Conservation (phyloP, 768 basidiomycete species). For the Mycena galericulata region DNA sequence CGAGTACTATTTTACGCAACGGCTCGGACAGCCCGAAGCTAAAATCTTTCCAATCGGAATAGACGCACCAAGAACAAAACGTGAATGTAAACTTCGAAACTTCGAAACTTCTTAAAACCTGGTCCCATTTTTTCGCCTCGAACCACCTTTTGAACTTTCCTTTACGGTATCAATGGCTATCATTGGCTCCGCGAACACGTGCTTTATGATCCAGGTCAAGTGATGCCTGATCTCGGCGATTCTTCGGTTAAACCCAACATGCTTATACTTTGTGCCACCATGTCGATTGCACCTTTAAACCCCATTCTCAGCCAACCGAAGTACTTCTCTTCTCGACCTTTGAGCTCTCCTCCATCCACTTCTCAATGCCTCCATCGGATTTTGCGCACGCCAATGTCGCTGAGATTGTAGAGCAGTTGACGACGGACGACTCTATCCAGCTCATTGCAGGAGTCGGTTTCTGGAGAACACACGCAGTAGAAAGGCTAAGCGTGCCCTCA, state of each 20-base stretch:
- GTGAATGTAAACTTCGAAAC: too few species aligned
- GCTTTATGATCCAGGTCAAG: conserved; percentile 5
- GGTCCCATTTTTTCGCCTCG: too few species aligned
- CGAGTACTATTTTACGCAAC: too few species aligned
- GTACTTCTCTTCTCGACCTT: neutral
- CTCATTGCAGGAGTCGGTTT: conserved; percentile 82
- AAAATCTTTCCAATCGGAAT: too few species aligned
- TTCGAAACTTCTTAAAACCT: too few species aligned
- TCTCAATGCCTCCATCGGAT: conserved; percentile 77
- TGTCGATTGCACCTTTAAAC: neutral
- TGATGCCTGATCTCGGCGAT: conserved; percentile 24
- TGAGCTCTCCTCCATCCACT: too few species aligned
- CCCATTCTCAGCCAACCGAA: neutral
- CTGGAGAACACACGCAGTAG: conserved; percentile 78
- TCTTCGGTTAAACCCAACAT: conserved; percentile 20
- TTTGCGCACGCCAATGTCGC: conserved; percentile 74
- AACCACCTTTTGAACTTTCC: too few species aligned
- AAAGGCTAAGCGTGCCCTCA: conserved; percentile 76
- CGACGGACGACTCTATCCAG: conserved; percentile 79
- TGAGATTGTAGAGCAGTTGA: conserved; percentile 72
- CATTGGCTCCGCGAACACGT: too few species aligned
- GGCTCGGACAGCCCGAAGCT: too few species aligned
- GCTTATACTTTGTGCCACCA: neutral
- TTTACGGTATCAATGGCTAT: too few species aligned
- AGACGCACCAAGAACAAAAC: too few species aligned